Conservation (phyloP, 139 green algal genomes). For the Chlamydomonas schloesseri region DNA sequence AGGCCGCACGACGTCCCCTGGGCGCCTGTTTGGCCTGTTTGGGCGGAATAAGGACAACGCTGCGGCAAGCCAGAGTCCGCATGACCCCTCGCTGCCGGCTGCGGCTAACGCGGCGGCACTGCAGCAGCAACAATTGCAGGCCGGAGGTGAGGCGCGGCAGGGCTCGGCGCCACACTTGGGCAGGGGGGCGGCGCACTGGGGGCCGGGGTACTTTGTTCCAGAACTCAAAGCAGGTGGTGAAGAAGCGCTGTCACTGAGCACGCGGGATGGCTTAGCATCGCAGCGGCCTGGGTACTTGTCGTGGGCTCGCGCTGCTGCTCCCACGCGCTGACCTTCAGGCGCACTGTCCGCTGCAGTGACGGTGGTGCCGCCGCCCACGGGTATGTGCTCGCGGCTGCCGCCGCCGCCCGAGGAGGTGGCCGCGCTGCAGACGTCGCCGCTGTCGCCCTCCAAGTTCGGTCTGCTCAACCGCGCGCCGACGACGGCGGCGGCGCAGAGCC, state of each 20-base stretch:
- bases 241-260: no score
- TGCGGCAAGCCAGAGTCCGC: background rate
- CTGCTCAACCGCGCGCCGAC: background rate
- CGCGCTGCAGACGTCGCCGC: constrained; percentile 15
- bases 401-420: constrained; percentile 10
- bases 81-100: no score
- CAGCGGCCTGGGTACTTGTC: no score
- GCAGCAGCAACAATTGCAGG: background rate
- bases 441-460: constrained; percentile 8
- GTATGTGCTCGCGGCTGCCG: background rate
- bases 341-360: background rate
- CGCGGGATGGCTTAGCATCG: no score
- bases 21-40: background rate
- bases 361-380: constrained; percentile 9
- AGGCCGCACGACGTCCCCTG: no score
- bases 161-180: no score
- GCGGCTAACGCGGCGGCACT: no score
- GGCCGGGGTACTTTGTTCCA: no score
- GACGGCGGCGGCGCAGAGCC: background rate
- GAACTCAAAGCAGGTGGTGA: no score
- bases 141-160: constrained; percentile 8
- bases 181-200: no score
- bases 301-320: no score
- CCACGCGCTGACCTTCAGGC: no score
- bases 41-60: background rate